A percentile compares a stretch with the other conserved stretches of the same genome.
Conservation (phyloP, 2,329 filamentous ascomycete genomes). For the Fusarium solani-melongenae region DNA sequence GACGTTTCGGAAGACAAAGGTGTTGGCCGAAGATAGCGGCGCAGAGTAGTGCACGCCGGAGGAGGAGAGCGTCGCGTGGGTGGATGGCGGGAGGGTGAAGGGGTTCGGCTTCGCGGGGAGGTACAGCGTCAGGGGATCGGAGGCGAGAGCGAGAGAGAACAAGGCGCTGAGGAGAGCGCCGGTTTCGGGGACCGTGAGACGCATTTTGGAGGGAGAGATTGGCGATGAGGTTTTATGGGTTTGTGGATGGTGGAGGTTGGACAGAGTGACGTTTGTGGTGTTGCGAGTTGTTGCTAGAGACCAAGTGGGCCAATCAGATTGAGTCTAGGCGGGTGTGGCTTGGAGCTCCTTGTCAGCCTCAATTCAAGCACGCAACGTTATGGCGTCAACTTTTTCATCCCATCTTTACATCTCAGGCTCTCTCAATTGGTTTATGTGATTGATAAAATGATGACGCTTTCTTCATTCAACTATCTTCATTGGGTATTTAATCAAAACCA, state of each 20-base stretch:
- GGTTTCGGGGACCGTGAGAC: slow-evolving; percentile 46
- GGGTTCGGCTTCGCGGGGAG: slow-evolving; percentile 63
- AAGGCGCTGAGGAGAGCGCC: slow-evolving; percentile 50
- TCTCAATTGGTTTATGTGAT: not conserved
- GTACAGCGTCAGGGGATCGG: slow-evolving; percentile 55
- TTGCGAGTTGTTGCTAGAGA: slow-evolving; percentile 26
- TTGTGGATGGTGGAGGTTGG: slow-evolving; percentile 7
- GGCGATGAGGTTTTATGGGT: not conserved
- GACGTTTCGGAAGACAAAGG: slow-evolving; percentile 81
- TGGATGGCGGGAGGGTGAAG: slow-evolving; percentile 69
- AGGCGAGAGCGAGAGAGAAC: slow-evolving; percentile 48
- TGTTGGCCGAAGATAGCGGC: slow-evolving; percentile 74
- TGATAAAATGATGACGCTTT: not conserved
- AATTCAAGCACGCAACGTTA: not conserved
- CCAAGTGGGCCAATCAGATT: slow-evolving; percentile 38
- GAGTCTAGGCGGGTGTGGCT: slow-evolving; percentile 24
- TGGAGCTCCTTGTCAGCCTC: slow-evolving; percentile 32
- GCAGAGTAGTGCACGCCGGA: slow-evolving; percentile 58
- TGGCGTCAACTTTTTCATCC: not conserved
- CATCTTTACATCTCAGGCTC: not conserved
- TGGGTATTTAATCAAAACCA: slow-evolving; percentile 25
- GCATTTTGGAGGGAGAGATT: slow-evolving; percentile 45
- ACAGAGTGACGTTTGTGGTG: slow-evolving; percentile 35
- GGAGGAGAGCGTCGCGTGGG: slow-evolving; percentile 70
- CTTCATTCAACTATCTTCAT: not conserved